Evolutionary conservation across 2,329 filamentous ascomycete genomes (phyloP), one percentile per base, ranked within the genome.

Genomic region (Fusarium sambucinum): DNA sequence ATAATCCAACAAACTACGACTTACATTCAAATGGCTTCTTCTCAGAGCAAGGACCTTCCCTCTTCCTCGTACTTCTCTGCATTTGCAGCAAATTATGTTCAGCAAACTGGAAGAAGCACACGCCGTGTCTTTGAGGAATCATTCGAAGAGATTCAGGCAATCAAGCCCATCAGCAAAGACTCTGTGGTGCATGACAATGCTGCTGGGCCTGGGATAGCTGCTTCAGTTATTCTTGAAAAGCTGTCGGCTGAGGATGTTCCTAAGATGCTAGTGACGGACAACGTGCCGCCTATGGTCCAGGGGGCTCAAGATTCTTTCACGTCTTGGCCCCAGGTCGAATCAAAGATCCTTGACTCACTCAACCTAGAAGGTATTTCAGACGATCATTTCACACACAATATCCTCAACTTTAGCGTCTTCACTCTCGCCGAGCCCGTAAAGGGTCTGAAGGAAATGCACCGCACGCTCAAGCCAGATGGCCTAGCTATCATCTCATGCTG

Each of bases 171-270:
- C 13, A 71, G 48, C 9, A 63, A 69, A 13, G 45, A 66, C 3
- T 77, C 76, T 1, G 40, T 72, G 9, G 58, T 78, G 9, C 77
- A 78, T 52, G 77, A 78, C 41, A 77, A 74, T 53, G 77, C 76
- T 11, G 75, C 76, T 7, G 76, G 77, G 0, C 77, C 77, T 0
- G 77, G 77, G 10, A 75, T 74, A 2, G 76, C 74, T 16, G 66
- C 77, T 1, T 68, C 74, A 2, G 69, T 73, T 27, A 45, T 78
- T 9, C n/a, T 72, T 11, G 60, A 64, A 2, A 62, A 33, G 1
- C 19, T 73, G 11, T 23, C 59, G 0, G 29, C 57, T 11, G 47
- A 54, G 10, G 41, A 48, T 1, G 3, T 65, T 0, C 66, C 69
- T 5, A 2, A n/a, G 3, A 59, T 73, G 2, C 19, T 73, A 0